These are phyloP conservation scores for Silene vulgaris DNA, from an alignment of 179 eudicot species.

Conservation along the genomic window DNA sequence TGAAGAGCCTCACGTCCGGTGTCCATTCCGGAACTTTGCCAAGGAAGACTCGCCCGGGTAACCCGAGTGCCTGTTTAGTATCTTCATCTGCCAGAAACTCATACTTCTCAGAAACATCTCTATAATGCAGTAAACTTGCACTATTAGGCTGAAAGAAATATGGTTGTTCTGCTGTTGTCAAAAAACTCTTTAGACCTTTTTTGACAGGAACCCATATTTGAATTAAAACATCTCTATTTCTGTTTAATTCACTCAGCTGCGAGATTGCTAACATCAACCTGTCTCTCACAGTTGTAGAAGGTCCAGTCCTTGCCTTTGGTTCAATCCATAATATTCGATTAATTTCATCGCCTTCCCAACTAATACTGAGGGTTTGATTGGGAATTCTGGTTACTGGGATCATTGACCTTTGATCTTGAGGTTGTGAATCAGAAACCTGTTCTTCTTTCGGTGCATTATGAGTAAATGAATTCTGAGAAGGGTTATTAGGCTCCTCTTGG, in stretches of 20 bases:
- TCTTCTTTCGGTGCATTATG: conserved; percentile 28
- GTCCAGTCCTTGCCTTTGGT: conserved; percentile 38
- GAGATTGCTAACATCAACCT: conserved; percentile 53
- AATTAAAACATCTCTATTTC: conserved; percentile 55
- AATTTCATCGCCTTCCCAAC: conserved; percentile 36
- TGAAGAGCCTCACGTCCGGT: conserved; percentile 67
- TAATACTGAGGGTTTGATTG: conserved; percentile 23
- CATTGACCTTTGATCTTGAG: conserved; percentile 32
- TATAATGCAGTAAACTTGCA: conserved; percentile 41
- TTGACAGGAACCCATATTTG: conserved; percentile 81
- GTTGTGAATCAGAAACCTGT: conserved; percentile 31
- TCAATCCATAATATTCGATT: conserved; percentile 52
- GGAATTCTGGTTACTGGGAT: conserved; percentile 26
- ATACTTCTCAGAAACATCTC: conserved; percentile 51
- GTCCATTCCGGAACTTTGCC: conserved; percentile 80
- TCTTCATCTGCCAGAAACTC: conserved; percentile 65
- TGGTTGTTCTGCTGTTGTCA: conserved; percentile 71
- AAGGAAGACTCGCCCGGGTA: conserved; percentile 85
- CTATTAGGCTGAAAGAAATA: conserved; percentile 40
- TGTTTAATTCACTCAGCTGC: conserved; percentile 40
- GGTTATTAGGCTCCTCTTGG: conserved; percentile 18
- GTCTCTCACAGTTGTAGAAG: conserved; percentile 39
- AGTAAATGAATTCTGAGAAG: conserved; percentile 11
- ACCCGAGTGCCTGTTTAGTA: conserved; percentile 48
- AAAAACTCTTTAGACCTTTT: conserved; percentile 47